Percentiles rank a stretch among this genome's conserved stretches.
phyloP scores from a whole-genome alignment of 23 red algal species.

The Gracilariopsis chorda region DNA sequence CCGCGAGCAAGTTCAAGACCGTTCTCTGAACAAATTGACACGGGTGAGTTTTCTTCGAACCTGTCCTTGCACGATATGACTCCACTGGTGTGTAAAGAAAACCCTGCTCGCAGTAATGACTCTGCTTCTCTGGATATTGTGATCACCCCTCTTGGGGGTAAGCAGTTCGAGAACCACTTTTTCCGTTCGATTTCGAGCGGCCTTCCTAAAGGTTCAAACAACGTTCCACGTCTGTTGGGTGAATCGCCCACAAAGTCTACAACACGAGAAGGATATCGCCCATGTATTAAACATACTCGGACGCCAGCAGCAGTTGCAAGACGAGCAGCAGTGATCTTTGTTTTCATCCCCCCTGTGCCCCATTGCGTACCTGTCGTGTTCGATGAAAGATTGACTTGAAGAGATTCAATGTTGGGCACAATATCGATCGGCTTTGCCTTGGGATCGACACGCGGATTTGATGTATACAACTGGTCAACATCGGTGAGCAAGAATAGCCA shows the following conservation, averaged over 20 bases:
- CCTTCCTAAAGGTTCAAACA: constrained; percentile 71
- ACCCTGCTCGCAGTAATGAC: constrained; percentile 42
- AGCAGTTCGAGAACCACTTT: constrained; percentile 91
- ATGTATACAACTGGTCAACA: constrained; percentile 95
- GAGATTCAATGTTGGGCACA: constrained; percentile 55
- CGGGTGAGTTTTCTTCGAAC: constrained; percentile 78
- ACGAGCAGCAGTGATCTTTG: constrained; percentile 96
- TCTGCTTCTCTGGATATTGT: constrained; percentile 64
- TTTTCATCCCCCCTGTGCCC: constrained; percentile 98
- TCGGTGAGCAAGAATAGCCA: constrained; percentile 99
- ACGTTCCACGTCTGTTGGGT: constrained; percentile 57
- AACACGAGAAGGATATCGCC: constrained; percentile 73
- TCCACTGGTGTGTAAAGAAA: constrained; percentile 56
- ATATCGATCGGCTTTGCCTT: constrained; percentile 85
- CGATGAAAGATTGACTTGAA: constrained; percentile 38
- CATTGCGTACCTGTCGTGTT: constrained; percentile 91
- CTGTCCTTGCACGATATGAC: constrained; percentile 56
- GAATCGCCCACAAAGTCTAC: constrained; percentile 78
- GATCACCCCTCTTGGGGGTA: constrained; percentile 79
- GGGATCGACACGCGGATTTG: constrained; percentile 68
- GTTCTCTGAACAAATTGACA: constrained; percentile 44
- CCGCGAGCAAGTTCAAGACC: constrained; percentile 84
- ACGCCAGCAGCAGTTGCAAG: constrained; percentile 95
- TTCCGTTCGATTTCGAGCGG: constrained; percentile 71
- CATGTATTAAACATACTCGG: constrained; percentile 85